phyloP scores from a whole-genome alignment of 1,139 yeast genomes.

The Debaryomyces nepalensis region DNA sequence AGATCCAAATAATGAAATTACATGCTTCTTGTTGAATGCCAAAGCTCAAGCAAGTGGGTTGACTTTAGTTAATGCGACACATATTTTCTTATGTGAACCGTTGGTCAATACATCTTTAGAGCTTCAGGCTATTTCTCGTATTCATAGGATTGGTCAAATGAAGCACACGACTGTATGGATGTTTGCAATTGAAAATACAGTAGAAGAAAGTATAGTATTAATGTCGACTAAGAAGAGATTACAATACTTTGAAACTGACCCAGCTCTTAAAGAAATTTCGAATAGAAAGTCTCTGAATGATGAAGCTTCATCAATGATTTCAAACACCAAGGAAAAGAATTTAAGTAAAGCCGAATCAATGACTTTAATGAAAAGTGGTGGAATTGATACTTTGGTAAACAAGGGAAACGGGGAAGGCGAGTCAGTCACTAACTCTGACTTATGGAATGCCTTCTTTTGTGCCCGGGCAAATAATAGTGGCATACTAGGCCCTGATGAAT shows the following conservation, averaged over 20 bases:
- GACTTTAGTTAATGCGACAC: conserved; percentile 88
- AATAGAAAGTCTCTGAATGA: not conserved
- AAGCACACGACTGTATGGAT: conserved; percentile 86
- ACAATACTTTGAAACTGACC: conserved; percentile 32
- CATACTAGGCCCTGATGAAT: not conserved
- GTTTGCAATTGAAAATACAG: conserved; percentile 80
- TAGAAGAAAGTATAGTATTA: conserved; percentile 86
- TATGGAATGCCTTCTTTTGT: conserved; percentile 65
- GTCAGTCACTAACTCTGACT: conserved; percentile 55
- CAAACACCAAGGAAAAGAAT: conserved; percentile 26
- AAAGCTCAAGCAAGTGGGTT: conserved; percentile 88
- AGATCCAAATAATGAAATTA: conserved; percentile 57
- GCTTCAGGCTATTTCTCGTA: conserved; percentile 87
- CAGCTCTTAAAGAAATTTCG: not conserved
- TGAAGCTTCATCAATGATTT: conserved; percentile 6
- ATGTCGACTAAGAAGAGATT: conserved; percentile 57
- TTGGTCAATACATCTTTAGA: conserved; percentile 87
- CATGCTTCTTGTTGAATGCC: conserved; percentile 85
- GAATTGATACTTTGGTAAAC: conserved; percentile 46
- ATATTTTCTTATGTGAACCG: conserved; percentile 89
- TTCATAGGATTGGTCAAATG: conserved; percentile 90
- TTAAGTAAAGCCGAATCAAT: conserved; percentile 42
- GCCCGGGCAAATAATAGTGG: conserved; percentile 20
- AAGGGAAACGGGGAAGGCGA: conserved; percentile 56
- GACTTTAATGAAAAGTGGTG: conserved; percentile 43